These are phyloP conservation scores for Chaetomiaceae sp. DNA, from an alignment of 2,329 filamentous ascomycete species.

Conservation along the genomic window DNA sequence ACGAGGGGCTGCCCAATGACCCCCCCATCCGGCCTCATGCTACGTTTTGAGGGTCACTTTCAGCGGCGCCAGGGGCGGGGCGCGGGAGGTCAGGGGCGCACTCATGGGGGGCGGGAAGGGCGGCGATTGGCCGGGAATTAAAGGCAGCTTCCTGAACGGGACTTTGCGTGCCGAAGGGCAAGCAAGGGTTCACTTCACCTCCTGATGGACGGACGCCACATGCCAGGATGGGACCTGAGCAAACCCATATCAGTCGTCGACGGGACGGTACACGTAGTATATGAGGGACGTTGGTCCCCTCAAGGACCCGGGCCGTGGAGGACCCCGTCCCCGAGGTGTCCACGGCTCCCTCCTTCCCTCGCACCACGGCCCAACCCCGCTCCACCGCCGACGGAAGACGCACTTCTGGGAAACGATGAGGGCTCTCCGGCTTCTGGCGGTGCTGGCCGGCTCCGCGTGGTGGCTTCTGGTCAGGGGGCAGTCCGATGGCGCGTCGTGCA, in stretches of 20 bases:
- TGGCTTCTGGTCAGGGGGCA: slow-evolving; percentile 8
- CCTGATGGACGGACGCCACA: background rate
- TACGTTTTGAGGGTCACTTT: too few relatives aligned
- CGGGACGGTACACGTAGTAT: too few relatives aligned
- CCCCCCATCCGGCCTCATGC: too few relatives aligned
- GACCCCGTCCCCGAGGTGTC: too few relatives aligned
- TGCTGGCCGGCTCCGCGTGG: slow-evolving; percentile 13
- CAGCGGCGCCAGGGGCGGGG: background rate
- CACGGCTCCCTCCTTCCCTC: too few relatives aligned
- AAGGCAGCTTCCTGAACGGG: slow-evolving; percentile 7
- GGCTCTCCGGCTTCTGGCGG: slow-evolving; percentile 5
- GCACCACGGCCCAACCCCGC: background rate
- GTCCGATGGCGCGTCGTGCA: slow-evolving; percentile 7
- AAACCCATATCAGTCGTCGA: background rate
- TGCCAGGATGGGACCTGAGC: background rate
- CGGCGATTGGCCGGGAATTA: background rate
- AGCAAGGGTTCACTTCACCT: background rate
- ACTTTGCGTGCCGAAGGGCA: background rate
- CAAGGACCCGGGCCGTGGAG: too few relatives aligned
- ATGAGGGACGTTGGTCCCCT: too few relatives aligned
- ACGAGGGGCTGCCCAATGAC: slow-evolving; percentile 1
- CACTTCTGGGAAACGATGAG: too few relatives aligned
- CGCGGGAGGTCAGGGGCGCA: background rate
- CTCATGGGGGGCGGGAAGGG: background rate
- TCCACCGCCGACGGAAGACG: too few relatives aligned